Percentiles rank a stretch among this genome's conserved stretches.
Conservation (phyloP, 192 early-diverging fungal genomes). For the Thamnidium elegans region DNA sequence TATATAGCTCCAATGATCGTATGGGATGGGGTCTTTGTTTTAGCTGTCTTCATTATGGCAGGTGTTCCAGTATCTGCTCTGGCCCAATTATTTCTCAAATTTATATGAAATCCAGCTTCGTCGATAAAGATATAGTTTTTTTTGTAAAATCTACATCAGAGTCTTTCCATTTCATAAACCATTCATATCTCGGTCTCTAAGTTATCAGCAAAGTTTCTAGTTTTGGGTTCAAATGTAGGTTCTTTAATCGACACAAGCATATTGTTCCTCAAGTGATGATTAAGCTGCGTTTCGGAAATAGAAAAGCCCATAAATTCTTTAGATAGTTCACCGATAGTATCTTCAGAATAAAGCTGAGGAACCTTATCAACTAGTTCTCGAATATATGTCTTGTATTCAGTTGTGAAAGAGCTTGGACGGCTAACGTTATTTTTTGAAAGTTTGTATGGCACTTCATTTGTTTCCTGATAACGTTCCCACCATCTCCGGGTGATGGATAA, state of each 20-base stretch:
- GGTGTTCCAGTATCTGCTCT: too few relatives aligned
- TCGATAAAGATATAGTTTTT: too few relatives aligned
- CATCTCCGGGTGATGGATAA: neutral
- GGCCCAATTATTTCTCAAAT: too few relatives aligned
- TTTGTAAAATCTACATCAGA: too few relatives aligned
- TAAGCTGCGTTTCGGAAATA: neutral
- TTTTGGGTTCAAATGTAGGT: neutral
- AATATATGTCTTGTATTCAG: neutral
- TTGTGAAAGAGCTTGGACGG: neutral
- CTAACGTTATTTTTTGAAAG: neutral
- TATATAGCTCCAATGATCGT: too few relatives aligned
- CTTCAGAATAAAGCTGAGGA: neutral
- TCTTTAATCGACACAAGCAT: neutral
- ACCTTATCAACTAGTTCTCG: neutral
- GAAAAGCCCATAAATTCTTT: neutral
- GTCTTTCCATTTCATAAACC: too few relatives aligned
- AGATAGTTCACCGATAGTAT: neutral
- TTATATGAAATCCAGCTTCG: too few relatives aligned
- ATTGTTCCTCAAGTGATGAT: conserved; percentile 5
- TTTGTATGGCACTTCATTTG: conserved; percentile 2
- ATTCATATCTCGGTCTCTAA: too few relatives aligned
- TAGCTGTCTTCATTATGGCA: too few relatives aligned
- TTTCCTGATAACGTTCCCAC: neutral
- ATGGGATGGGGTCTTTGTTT: too few relatives aligned
- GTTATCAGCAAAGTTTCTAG: too few relatives aligned